phyloP scores from a whole-genome alignment of 2,329 filamentous ascomycete species.

The Sporothrix mexicana region DNA sequence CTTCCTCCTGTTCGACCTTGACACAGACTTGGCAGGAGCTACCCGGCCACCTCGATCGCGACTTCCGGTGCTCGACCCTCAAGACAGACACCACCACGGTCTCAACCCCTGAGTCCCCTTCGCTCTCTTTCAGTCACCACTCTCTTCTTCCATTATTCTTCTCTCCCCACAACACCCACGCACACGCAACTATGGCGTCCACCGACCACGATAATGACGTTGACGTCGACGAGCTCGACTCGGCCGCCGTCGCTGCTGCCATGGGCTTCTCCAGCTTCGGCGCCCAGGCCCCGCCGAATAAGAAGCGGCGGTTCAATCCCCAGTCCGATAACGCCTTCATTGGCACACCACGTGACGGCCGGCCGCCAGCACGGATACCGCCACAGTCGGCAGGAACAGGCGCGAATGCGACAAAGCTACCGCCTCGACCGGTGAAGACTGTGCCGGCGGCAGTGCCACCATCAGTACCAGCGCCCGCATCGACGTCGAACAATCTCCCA shows the following conservation, averaged over 20 bases:
- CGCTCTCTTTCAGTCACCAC: not conserved
- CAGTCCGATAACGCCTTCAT: conserved; percentile 56
- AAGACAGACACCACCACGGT: not conserved
- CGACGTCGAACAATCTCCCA: conserved; percentile 36
- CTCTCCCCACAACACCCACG: not conserved
- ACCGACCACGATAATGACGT: conserved; percentile 17
- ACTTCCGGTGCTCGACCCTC: not conserved
- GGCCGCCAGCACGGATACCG: conserved; percentile 19
- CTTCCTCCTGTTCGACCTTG: not conserved
- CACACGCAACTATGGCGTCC: not conserved
- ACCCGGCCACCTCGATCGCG: conserved; percentile 1
- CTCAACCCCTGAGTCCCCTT: not conserved
- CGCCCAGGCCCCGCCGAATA: conserved; percentile 56
- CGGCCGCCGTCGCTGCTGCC: conserved; percentile 65
- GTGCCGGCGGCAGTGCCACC: not conserved
- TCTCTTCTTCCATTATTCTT: not conserved
- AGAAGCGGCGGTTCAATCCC: conserved; percentile 71
- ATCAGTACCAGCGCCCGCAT: conserved; percentile 32
- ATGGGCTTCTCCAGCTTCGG: conserved; percentile 80
- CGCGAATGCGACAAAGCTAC: conserved; percentile 13
- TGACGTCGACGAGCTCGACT: conserved; percentile 43
- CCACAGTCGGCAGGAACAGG: not conserved
- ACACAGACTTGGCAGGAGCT: not conserved
- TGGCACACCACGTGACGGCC: conserved; percentile 40
- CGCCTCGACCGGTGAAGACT: not conserved